A percentile compares a stretch with the other conserved stretches of the same genome.
Evolutionary conservation across 2,329 filamentous ascomycete genomes (phyloP).

Genomic region (Zopfia rhizophila): DNA sequence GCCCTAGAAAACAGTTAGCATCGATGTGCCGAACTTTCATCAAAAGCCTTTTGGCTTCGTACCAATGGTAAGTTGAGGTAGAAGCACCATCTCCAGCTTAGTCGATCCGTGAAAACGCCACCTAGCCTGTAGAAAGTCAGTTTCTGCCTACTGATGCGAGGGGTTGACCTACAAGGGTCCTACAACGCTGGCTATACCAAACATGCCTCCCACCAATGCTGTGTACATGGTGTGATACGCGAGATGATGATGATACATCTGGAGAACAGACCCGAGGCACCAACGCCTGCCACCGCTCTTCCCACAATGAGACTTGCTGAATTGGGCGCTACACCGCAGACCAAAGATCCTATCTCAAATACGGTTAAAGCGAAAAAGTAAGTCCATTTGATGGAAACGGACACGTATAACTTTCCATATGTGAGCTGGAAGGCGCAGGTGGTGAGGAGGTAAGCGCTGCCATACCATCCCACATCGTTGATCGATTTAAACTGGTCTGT

Average conservation of each 20-base stretch:
- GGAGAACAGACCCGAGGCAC: slow-evolving; percentile 48
- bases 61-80: too few species aligned
- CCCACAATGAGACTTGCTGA: slow-evolving; percentile 55
- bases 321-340: slow-evolving; percentile 48
- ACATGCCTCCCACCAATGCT: slow-evolving; percentile 48
- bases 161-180: slow-evolving; percentile 53
- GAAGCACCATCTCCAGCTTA: slow-evolving; percentile 46
- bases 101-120: slow-evolving; percentile 48
- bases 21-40: too few species aligned
- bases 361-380: slow-evolving; percentile 47
- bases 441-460: slow-evolving; percentile 17
- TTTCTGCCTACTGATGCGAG: too few species aligned
- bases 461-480: slow-evolving; percentile 8
- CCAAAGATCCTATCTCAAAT: slow-evolving; percentile 52
- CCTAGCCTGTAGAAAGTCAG: too few species aligned
- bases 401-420: not conserved
- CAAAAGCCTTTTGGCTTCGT: too few species aligned
- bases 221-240: slow-evolving; percentile 50
- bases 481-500: slow-evolving; percentile 4
- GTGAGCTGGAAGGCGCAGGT: slow-evolving; percentile 1
- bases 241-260: slow-evolving; percentile 46
- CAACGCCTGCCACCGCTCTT: slow-evolving; percentile 50
- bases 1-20: too few species aligned
- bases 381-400: too few species aligned
- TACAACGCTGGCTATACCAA: slow-evolving; percentile 46